These are phyloP conservation scores for Starmerella cellae DNA, from an alignment of 805 yeast genomes.

Conservation along the genomic window DNA sequence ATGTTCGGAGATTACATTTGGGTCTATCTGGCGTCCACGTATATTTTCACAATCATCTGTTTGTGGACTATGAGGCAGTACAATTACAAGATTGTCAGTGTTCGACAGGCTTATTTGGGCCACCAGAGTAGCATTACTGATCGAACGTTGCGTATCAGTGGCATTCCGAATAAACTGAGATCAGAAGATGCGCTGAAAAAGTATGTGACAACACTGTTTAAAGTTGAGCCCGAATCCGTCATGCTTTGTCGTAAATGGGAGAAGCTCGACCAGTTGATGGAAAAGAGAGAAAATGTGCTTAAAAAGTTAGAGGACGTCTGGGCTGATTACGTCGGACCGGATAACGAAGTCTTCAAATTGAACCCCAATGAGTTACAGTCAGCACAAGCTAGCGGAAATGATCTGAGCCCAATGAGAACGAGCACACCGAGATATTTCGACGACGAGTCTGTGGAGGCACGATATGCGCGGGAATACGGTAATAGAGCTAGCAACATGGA, in stretches of 20 bases:
- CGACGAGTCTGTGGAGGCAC: background rate
- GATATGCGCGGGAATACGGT: background rate
- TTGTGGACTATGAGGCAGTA: conserved; percentile 36
- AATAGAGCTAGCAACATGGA: background rate
- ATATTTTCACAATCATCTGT: conserved; percentile 59
- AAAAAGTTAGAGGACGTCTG: conserved; percentile 53
- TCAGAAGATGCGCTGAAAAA: conserved; percentile 54
- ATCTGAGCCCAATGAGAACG: background rate
- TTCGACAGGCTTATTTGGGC: conserved; percentile 73
- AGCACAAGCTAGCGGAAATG: background rate
- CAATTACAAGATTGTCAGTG: conserved; percentile 57
- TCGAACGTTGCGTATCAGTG: conserved; percentile 74
- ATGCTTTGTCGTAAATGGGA: conserved; percentile 84
- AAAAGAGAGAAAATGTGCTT: conserved; percentile 42
- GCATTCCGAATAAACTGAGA: conserved; percentile 73
- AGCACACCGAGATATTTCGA: background rate
- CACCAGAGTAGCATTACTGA: conserved; percentile 81
- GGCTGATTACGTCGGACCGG: conserved; percentile 48
- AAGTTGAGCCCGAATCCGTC: conserved; percentile 66
- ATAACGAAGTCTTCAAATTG: conserved; percentile 21
- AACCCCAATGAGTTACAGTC: background rate
- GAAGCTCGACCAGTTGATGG: conserved; percentile 51
- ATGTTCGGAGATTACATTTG: conserved; percentile 41
- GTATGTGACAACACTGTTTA: conserved; percentile 63
- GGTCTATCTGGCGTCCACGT: conserved; percentile 80